Evolutionary conservation across 2,329 filamentous ascomycete genomes (phyloP), one percentile per base, ranked within the genome.

Genomic region (Apiospora koreana): DNA sequence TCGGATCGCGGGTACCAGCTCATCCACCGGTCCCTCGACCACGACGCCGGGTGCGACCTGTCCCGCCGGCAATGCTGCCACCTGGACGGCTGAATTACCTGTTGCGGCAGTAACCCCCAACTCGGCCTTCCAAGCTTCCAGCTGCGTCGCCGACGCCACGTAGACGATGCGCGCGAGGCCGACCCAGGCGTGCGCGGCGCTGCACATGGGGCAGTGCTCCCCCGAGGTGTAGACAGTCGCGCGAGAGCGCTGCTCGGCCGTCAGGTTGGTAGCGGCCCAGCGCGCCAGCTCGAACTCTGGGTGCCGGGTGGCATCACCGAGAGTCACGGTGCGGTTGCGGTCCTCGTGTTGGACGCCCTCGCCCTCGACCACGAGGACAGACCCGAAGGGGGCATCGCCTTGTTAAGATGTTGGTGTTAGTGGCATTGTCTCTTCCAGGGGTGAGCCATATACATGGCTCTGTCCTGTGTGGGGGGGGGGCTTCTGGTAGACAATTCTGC

Each of bases 151-250:
- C 42, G 69, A 71, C 1, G 74, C 74, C 2, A 73, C 75, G n/a
- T 75, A 76, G 18, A 75, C 75, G 31, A 76, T 70, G 18, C 72
- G 64, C 0, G 73, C 72, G 0, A 75, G 69, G 1, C 75, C 71
- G 5, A 70, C 74, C 68, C 68, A 72, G 8, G 71, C 75, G 41
- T 76, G 75, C 10, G 74, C 74, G 10, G 74, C 71, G 3, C 73
- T 50, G 58, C 74, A 76, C 75, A 75, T 76, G 25, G 70, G 68
- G 65, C 66, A 76, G 50, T 76, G 75, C 45, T 76, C 74, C 14
- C 75, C 74, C 1, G 73, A 74, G 3, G 75, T 75, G 50, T 75
- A 76, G 67, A 76, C 69, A 12, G 73, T 75, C 6, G 74, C 70
- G 1, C 23, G 48, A 0, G 48, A 35, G n/a, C 74, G 70, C 25